These are phyloP conservation scores for Quercus tomentella DNA, from an alignment of 331 rosid species.

Conservation along the genomic window DNA sequence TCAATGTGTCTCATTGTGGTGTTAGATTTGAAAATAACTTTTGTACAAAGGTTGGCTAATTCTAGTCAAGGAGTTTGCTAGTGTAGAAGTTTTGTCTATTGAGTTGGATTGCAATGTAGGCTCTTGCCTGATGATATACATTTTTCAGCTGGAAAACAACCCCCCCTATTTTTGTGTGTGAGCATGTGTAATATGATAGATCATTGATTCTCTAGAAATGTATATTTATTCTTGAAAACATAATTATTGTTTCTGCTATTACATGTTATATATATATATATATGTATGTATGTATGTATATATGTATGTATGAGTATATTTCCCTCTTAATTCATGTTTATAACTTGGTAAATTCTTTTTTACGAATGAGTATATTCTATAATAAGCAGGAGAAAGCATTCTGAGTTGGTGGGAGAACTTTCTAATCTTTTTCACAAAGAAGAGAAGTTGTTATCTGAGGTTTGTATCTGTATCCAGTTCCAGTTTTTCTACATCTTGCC, in stretches of 20 bases:
- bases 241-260: neutral
- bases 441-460: constrained; percentile 88
- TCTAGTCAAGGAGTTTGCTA: no score
- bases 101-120: no score
- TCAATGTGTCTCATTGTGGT: no score
- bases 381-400: constrained; percentile 85
- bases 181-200: neutral
- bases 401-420: constrained; percentile 82
- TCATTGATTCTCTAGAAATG: neutral
- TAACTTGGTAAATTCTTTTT: no score
- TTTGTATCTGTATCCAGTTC: constrained; percentile 28
- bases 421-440: constrained; percentile 83
- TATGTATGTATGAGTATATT: neutral
- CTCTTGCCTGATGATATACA: no score
- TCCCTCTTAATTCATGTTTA: no score
- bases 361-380: neutral
- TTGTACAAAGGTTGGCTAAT: no score
- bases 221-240: neutral
- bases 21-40: no score
- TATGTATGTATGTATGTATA: neutral
- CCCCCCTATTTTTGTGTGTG: no score
- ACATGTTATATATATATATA: neutral
- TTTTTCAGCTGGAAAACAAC: no score
- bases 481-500: constrained; percentile 16
- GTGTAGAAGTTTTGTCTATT: no score